These are phyloP conservation scores for Vinca minor DNA, from an alignment of 257 asterid genomes.

Conservation along the genomic window DNA sequence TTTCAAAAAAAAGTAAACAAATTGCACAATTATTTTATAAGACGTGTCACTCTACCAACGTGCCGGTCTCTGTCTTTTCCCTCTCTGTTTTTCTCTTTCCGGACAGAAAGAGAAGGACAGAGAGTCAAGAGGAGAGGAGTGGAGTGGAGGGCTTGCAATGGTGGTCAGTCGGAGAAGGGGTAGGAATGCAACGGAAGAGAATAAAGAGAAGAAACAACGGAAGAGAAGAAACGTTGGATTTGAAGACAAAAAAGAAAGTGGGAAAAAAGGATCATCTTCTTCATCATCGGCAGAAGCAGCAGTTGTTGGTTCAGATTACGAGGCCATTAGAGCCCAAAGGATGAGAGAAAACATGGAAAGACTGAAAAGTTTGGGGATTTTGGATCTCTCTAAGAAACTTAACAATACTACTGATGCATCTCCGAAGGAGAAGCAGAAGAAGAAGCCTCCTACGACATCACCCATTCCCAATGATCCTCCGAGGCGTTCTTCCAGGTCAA, in stretches of 20 bases:
- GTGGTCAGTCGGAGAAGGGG: no score
- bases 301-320: conserved; percentile 26
- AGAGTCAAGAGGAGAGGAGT: no score
- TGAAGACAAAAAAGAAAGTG: conserved; percentile 6
- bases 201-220: conserved; percentile 6
- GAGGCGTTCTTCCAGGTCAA: conserved; percentile 65
- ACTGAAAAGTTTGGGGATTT: conserved; percentile 52
- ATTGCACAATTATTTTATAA: no score
- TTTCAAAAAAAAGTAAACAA: no score
- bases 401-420: conserved; percentile 11
- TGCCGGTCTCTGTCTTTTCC: no score
- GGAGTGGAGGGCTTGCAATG: no score
- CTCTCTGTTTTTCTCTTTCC: no score
- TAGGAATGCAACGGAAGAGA: conserved; percentile 1
- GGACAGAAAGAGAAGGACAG: no score
- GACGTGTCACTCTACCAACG: no score
- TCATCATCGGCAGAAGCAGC: conserved; percentile 4
- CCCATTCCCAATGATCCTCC: conserved; percentile 28
- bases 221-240: not conserved
- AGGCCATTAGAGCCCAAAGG: conserved; percentile 46
- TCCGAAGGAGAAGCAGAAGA: conserved; percentile 8
- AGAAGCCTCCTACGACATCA: not conserved
- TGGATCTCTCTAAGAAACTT: conserved; percentile 38
- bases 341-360: conserved; percentile 57
- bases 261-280: not conserved